Conservation (phyloP, 805 yeast species). For the Hermanozyma aechmeae region DNA sequence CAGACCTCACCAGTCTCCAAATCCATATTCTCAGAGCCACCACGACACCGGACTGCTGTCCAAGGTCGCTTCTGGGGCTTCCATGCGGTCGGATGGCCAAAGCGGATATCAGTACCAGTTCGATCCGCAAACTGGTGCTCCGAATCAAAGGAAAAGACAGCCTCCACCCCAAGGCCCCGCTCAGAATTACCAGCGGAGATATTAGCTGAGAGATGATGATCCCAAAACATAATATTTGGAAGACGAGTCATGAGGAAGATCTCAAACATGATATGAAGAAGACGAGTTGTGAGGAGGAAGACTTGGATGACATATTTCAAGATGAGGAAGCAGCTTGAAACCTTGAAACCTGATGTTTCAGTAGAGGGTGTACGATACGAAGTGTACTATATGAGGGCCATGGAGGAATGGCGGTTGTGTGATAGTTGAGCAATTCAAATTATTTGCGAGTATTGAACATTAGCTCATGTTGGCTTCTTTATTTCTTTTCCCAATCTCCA, state of each 20-base stretch:
- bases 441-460: slow-evolving; percentile 3
- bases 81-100: slow-evolving; percentile 2
- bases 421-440: not conserved
- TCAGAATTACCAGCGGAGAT: too few relatives aligned
- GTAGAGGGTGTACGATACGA: too few relatives aligned
- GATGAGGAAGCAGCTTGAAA: too few relatives aligned
- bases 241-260: too few relatives aligned
- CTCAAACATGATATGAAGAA: too few relatives aligned
- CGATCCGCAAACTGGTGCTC: not conserved
- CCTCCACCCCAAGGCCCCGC: too few relatives aligned
- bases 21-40: not conserved
- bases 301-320: too few relatives aligned
- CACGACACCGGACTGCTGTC: slow-evolving; percentile 1
- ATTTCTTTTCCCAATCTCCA: slow-evolving; percentile 1
- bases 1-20: not conserved
- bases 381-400: not conserved
- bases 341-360: too few relatives aligned
- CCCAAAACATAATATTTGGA: too few relatives aligned
- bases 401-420: not conserved
- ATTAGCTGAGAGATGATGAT: too few relatives aligned
- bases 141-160: too few relatives aligned
- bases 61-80: slow-evolving; percentile 5
- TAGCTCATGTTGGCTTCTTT: not conserved
- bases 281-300: too few relatives aligned
- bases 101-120: slow-evolving; percentile 1